phyloP scores from a whole-genome alignment of 495 filamentous ascomycete genomes.

The Hypomontagnella submonticulosa region DNA sequence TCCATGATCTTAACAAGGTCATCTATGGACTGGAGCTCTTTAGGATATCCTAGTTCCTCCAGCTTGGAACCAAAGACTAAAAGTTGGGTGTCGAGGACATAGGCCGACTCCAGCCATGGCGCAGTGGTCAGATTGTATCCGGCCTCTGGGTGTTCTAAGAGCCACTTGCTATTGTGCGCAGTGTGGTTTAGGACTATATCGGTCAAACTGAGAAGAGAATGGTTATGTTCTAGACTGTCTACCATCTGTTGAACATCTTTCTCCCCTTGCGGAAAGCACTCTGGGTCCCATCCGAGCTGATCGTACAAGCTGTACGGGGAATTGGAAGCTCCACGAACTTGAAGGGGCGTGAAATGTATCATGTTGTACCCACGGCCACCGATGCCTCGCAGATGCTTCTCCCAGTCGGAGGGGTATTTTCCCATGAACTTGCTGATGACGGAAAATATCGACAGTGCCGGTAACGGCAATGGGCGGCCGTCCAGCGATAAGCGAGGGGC shows the following conservation, averaged over 20 bases:
- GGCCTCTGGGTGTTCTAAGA: slow-evolving; percentile 92
- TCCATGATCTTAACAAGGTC: slow-evolving; percentile 89
- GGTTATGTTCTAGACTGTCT: slow-evolving; percentile 82
- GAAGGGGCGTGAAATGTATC: slow-evolving; percentile 97
- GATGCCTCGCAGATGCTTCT: slow-evolving; percentile 87
- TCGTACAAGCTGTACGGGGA: slow-evolving; percentile 98
- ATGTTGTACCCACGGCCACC: slow-evolving; percentile 94
- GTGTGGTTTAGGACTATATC: slow-evolving; percentile 99
- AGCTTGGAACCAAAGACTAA: slow-evolving; percentile 80
- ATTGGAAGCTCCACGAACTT: slow-evolving; percentile 87
- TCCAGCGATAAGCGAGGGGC: slow-evolving; percentile 81
- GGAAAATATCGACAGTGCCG: slow-evolving; percentile 92
- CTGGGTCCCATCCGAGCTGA: slow-evolving; percentile 86
- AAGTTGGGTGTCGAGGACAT: slow-evolving; percentile 86
- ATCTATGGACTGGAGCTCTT: slow-evolving; percentile 72
- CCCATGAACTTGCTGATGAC: slow-evolving; percentile 98
- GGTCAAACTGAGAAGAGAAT: slow-evolving; percentile 87
- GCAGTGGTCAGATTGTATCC: slow-evolving; percentile 95
- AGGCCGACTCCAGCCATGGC: slow-evolving; percentile 89
- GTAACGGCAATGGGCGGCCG: slow-evolving; percentile 75
- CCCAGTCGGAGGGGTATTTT: slow-evolving; percentile 86
- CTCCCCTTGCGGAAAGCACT: slow-evolving; percentile 86
- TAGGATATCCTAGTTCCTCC: slow-evolving; percentile 73
- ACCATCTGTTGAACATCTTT: slow-evolving; percentile 82
- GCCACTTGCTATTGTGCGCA: slow-evolving; percentile 93